These are phyloP conservation scores for Kondoa malvinella DNA, from an alignment of 768 basidiomycete genomes.

Conservation along the genomic window DNA sequence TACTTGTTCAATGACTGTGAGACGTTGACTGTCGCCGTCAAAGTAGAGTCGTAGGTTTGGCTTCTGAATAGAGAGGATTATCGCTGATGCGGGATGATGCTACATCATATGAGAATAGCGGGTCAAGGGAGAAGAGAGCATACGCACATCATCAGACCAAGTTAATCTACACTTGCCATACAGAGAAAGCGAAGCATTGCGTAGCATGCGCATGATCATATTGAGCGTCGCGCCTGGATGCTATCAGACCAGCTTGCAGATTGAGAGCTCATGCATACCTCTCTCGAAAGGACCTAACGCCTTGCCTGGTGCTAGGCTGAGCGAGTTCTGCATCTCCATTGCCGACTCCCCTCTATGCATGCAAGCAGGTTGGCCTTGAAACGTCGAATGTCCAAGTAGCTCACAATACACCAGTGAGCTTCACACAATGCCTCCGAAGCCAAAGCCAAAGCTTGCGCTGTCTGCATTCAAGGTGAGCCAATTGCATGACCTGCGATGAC, in stretches of 20 bases:
- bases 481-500: no score
- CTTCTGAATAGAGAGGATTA: neutral
- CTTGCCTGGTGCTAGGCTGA: no score
- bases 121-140: neutral
- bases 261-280: no score
- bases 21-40: neutral
- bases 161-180: neutral
- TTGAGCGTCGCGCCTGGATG: neutral
- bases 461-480: neutral
- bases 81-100: neutral
- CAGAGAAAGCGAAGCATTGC: no score
- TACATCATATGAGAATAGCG: neutral
- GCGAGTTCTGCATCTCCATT: no score
- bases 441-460: neutral
- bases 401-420: no score
- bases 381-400: no score
- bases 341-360: no score
- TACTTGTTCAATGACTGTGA: neutral
- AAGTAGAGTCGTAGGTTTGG: neutral
- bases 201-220: neutral
- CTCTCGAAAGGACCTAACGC: no score
- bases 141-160: neutral
- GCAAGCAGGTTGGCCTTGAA: no score
- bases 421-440: neutral
- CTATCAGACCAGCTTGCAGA: neutral